Percentiles rank a stretch among this genome's conserved stretches.
Conservation (phyloP, 1,284 basidiomycete species). For the Ceratobasidium theobromae region DNA sequence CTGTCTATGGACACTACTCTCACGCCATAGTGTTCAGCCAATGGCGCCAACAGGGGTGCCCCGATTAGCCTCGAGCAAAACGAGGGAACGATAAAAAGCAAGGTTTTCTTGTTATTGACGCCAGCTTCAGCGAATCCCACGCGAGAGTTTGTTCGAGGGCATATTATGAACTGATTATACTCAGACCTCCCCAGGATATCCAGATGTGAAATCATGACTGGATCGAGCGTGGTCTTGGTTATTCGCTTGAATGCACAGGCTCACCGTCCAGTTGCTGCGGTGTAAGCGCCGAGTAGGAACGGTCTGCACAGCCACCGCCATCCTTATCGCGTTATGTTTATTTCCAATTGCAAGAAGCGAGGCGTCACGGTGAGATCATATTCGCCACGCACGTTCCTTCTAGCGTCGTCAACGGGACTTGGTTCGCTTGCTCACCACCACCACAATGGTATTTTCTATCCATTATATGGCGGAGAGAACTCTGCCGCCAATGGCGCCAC, state of each 20-base stretch:
- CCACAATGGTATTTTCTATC: conserved; percentile 15
- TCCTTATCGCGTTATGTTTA: too few species aligned
- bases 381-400: conserved; percentile 27
- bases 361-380: conserved; percentile 5
- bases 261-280: background rate
- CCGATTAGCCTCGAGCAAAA: conserved; percentile 26
- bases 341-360: too few species aligned
- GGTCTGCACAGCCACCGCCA: background rate
- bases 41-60: background rate
- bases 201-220: background rate
- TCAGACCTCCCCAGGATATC: conserved; percentile 1
- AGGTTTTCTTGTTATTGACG: conserved; percentile 5
- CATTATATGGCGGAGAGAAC: conserved; percentile 29
- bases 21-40: conserved; percentile 29
- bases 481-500: conserved; percentile 31
- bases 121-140: conserved; percentile 28
- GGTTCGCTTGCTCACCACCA: background rate
- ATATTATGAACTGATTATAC: conserved; percentile 24
- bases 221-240: background rate
- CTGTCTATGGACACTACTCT: conserved; percentile 23
- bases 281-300: background rate
- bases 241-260: background rate
- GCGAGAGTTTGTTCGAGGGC: conserved; percentile 26
- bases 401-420: too few species aligned
- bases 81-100: conserved; percentile 21